Evolutionary conservation across 306 rosid species (phyloP), one percentile per base, ranked within the genome.

Genomic region (Fragaria vesca): DNA sequence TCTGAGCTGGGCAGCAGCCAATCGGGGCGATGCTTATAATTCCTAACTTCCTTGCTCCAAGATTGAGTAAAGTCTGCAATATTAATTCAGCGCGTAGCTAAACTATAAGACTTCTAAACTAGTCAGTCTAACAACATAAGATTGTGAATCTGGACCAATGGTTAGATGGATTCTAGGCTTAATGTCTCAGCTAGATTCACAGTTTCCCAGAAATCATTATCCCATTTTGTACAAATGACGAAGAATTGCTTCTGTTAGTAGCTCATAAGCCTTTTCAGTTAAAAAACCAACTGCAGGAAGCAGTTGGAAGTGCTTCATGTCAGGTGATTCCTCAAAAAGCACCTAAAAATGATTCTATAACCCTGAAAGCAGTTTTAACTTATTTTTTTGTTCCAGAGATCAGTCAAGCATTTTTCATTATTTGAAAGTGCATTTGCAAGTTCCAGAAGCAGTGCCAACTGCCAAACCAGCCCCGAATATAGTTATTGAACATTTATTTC

Each of bases 21-120:
- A 70, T 46, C 2, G 81, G 78, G 12, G 78, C 69, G 15, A 79
- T 55, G 16, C 75, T 65, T 34, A 79, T 63, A 45, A 79, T 75
- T 32, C 83, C 83, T 17, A 83, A 68, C 81, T 79, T 79, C 51
- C 74, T 79, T 5, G 81, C 86, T 70, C 83, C 77, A 6, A 79
- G 74, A 12, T 69, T 47, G 17, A 83, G 42, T 42, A 83, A 57
- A 63, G 45, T 38, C 85, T 83, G 86, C 24, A 38, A 66, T 40
- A 12, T 38, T 12, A 47, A 24, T 4, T 62, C 6, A 32, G 13
- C 1, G 26, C 8, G 32, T 13, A 34, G 46, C 43, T 4, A 11
- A 63, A 15, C 42, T 4, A 32, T 63, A 13, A 32, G n/a, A 32
- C 11, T 63, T 16, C 36, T 24, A 61, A 62, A 62, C 30, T 62